Conservation (phyloP, 2,329 filamentous ascomycete genomes). For the Trichoderma sp. region DNA sequence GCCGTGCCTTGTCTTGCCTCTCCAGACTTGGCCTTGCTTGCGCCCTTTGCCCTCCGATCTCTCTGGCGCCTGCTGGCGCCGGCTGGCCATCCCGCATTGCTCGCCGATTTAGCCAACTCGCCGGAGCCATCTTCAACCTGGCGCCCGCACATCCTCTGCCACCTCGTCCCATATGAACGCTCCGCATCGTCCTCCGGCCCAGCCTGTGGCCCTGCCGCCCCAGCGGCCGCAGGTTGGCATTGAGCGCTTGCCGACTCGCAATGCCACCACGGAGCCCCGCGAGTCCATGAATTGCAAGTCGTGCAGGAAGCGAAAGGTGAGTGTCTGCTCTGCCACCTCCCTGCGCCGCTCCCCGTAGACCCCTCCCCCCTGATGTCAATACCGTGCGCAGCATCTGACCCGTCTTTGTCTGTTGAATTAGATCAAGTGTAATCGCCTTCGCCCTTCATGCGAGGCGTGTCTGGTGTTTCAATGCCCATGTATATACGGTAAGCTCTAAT, state of each 20-base stretch:
- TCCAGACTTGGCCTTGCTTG: background rate
- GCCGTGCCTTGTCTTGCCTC: background rate
- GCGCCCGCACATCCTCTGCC: background rate
- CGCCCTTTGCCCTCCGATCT: background rate
- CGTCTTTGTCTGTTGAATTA: constrained; percentile 34
- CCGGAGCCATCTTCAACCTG: background rate
- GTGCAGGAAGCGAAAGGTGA: constrained; percentile 85
- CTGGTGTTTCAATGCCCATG: constrained; percentile 86
- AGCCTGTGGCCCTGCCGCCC: constrained; percentile 60
- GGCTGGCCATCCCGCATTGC: background rate
- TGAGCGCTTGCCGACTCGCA: constrained; percentile 69
- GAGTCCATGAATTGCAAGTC: constrained; percentile 97
- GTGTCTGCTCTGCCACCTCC: constrained; percentile 22
- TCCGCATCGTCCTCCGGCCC: constrained; percentile 24
- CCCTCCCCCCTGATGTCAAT: background rate
- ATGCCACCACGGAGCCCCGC: constrained; percentile 70
- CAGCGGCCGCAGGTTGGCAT: constrained; percentile 77
- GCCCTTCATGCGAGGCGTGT: constrained; percentile 83
- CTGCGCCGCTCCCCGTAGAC: background rate
- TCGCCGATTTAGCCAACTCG: background rate
- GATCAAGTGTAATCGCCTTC: constrained; percentile 89
- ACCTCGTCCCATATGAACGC: constrained; percentile 10
- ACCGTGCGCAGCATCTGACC: background rate
- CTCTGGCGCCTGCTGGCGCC: constrained; percentile 6
- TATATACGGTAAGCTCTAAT: constrained; percentile 67